Percentiles rank a stretch among this genome's conserved stretches.
Conservation (phyloP, 192 early-diverging fungal species). For the Coemansia sp. region DNA sequence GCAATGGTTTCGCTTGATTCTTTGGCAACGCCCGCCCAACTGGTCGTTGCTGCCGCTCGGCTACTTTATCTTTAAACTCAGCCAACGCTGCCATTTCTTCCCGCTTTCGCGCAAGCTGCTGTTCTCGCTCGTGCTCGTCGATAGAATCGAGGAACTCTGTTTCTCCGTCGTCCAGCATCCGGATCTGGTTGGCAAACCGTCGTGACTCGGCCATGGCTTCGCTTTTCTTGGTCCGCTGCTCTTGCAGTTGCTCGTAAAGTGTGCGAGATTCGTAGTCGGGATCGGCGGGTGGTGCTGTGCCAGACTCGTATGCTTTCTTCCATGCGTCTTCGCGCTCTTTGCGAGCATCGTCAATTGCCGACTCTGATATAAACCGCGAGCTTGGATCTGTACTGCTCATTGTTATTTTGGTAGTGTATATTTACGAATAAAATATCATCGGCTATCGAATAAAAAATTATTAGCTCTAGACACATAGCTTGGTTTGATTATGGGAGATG, state of each 20-base stretch:
- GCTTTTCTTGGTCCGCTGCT: constrained; percentile 64
- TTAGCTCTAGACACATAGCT: not conserved
- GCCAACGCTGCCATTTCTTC: constrained; percentile 23
- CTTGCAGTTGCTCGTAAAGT: constrained; percentile 72
- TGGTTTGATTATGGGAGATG: constrained; percentile 3
- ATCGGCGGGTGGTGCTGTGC: constrained; percentile 8
- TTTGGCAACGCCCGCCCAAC: not conserved
- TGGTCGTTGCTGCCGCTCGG: not conserved
- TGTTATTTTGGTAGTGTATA: not conserved
- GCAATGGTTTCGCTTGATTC: not conserved
- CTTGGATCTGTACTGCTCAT: constrained; percentile 13
- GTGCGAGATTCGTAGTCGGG: constrained; percentile 68
- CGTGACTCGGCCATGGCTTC: constrained; percentile 63
- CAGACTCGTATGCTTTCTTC: constrained; percentile 35
- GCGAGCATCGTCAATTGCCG: constrained; percentile 36
- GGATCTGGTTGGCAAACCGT: constrained; percentile 57
- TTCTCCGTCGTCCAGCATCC: constrained; percentile 67
- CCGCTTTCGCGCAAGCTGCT: constrained; percentile 7
- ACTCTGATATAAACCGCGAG: constrained; percentile 46
- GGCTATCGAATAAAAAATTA: no score
- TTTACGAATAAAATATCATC: not conserved
- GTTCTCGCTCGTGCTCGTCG: constrained; percentile 39
- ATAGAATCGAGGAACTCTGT: constrained; percentile 66
- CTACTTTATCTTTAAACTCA: constrained; percentile 30
- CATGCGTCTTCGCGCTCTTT: constrained; percentile 39